Conservation (phyloP, 768 basidiomycete genomes). For the Trametes cingulata region DNA sequence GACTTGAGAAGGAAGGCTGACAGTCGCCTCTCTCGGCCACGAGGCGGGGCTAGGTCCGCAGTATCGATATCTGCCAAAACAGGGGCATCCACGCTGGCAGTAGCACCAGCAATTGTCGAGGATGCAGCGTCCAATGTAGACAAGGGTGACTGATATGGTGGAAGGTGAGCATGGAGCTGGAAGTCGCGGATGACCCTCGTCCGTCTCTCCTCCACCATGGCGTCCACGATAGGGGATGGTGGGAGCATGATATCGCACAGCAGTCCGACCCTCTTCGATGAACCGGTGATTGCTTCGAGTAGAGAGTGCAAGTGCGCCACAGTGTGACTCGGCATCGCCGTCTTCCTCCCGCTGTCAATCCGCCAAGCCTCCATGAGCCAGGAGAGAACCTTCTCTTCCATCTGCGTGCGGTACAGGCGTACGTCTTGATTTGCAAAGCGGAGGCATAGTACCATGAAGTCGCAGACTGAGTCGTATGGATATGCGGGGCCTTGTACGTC, state of each 20-base stretch:
- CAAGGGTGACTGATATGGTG: constrained; percentile 33
- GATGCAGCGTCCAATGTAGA: too few relatives aligned
- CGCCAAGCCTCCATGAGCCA: constrained; percentile 83
- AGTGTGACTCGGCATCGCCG: constrained; percentile 52
- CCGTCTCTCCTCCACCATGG: constrained; percentile 57
- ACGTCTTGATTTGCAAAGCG: constrained; percentile 78
- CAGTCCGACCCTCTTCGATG: constrained; percentile 47
- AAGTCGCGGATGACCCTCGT: constrained; percentile 68
- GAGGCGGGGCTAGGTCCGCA: constrained; percentile 45
- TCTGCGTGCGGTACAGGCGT: constrained; percentile 75
- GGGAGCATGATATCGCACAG: constrained; percentile 61
- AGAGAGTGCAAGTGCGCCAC: constrained; percentile 63
- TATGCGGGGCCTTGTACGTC: constrained; percentile 88
- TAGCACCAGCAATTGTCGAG: background rate
- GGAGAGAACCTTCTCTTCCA: constrained; percentile 82
- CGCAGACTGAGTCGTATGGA: constrained; percentile 89
- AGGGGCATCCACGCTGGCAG: background rate
- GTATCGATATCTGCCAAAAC: background rate
- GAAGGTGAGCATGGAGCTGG: constrained; percentile 64
- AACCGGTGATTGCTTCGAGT: constrained; percentile 63
- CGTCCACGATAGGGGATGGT: constrained; percentile 62
- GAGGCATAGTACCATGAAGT: constrained; percentile 71
- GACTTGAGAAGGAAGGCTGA: constrained; percentile 64
- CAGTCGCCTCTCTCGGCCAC: constrained; percentile 59
- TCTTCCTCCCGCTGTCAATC: constrained; percentile 35